Conservation (phyloP, 2,329 filamentous ascomycete species). For the Periglandula ipomoeae region DNA sequence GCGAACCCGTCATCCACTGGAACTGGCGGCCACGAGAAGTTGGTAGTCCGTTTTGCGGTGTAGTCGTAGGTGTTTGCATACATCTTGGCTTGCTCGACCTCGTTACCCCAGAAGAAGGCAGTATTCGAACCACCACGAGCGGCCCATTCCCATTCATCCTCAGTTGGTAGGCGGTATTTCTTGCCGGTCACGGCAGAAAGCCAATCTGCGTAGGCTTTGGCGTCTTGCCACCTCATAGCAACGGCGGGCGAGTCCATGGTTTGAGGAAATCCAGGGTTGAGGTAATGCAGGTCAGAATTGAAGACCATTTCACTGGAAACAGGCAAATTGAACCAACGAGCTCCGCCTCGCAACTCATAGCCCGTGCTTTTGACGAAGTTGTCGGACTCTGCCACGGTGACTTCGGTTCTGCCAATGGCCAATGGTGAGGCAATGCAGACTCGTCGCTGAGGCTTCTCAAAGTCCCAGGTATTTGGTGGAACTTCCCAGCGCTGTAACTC, state of each 20-base stretch:
- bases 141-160: conserved; percentile 12
- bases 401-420: conserved; percentile 9
- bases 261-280: conserved; percentile 10
- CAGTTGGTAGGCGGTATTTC: conserved; percentile 9
- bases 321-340: conserved; percentile 8
- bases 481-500: conserved; percentile 9
- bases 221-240: conserved; percentile 9
- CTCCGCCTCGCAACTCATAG: conserved; percentile 9
- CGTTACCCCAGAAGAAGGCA: conserved; percentile 12
- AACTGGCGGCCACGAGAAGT: conserved; percentile 8
- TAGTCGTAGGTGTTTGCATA: conserved; percentile 12
- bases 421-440: conserved; percentile 8
- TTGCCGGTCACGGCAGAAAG: conserved; percentile 8
- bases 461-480: not conserved
- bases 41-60: conserved; percentile 2
- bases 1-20: conserved; percentile 7
- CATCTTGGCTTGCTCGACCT: not conserved
- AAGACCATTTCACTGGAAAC: conserved; percentile 5
- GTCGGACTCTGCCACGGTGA: conserved; percentile 8
- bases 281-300: conserved; percentile 6
- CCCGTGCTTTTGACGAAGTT: conserved; percentile 7
- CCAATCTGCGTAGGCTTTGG: conserved; percentile 10
- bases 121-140: conserved; percentile 9
- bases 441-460: conserved; percentile 7
- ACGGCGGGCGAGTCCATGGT: conserved; percentile 7